These are phyloP conservation scores for Paratrimastix pyriformis DNA, from an alignment of 78 protist genomes.

Conservation along the genomic window DNA sequence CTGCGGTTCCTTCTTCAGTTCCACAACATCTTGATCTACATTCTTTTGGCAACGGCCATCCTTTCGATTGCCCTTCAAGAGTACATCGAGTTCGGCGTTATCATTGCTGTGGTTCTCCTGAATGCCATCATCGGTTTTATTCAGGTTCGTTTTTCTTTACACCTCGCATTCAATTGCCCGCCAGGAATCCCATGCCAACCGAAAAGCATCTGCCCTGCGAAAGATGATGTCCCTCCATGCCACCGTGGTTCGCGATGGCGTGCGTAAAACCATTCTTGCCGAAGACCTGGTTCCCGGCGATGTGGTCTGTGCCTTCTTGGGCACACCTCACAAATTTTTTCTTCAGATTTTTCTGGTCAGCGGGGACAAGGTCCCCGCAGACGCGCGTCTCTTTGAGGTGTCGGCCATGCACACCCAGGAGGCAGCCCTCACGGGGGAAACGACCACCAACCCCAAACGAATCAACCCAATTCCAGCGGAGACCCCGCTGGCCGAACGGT, in stretches of 20 bases:
- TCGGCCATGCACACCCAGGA: not conserved
- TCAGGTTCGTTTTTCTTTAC: constrained; percentile 14
- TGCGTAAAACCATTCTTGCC: not conserved
- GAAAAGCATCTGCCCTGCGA: constrained; percentile 3
- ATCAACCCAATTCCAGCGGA: not conserved
- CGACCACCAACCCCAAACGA: not conserved
- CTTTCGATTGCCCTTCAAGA: not conserved
- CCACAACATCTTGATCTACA: not conserved
- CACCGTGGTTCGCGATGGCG: not conserved
- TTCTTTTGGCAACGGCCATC: constrained; percentile 6
- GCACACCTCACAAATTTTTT: no score
- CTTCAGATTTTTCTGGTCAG: not conserved
- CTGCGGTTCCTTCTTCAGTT: constrained; percentile 13
- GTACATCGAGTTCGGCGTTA: not conserved
- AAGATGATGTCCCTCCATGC: not conserved
- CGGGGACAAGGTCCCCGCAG: constrained; percentile 26
- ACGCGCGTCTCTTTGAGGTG: not conserved
- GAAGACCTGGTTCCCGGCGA: constrained; percentile 24
- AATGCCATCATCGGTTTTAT: constrained; percentile 25
- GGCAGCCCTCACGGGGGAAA: constrained; percentile 28
- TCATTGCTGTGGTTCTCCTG: not conserved
- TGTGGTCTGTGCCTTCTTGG: no score
- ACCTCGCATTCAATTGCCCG: no score
- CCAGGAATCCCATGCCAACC: no score
- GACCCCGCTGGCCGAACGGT: not conserved